phyloP scores from a whole-genome alignment of 2,329 filamentous ascomycete genomes.

The Diaporthe citri region DNA sequence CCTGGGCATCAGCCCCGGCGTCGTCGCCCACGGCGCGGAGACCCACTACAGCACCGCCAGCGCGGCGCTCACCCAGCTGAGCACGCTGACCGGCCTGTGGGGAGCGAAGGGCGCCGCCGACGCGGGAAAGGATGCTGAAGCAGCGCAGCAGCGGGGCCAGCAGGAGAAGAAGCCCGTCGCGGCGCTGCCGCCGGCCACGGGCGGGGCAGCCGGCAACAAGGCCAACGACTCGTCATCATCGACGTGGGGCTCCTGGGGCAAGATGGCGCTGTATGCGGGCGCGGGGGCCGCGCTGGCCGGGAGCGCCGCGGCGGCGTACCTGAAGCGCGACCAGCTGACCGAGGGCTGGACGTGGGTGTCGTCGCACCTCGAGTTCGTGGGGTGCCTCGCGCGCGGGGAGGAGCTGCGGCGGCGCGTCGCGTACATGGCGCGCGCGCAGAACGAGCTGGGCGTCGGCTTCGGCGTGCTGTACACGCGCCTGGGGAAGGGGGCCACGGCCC shows the following conservation, averaged over 20 bases:
- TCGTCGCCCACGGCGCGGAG: slow-evolving; percentile 89
- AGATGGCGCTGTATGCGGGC: slow-evolving; percentile 86
- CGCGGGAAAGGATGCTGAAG: neutral
- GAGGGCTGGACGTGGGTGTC: slow-evolving; percentile 85
- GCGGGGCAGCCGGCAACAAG: slow-evolving; percentile 38
- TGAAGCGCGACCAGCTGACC: slow-evolving; percentile 83
- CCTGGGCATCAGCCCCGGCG: slow-evolving; percentile 82
- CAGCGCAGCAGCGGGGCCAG: slow-evolving; percentile 36
- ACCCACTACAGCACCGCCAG: slow-evolving; percentile 83
- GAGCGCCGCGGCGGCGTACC: slow-evolving; percentile 86
- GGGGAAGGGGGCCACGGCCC: slow-evolving; percentile 73
- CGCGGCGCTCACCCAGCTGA: slow-evolving; percentile 75
- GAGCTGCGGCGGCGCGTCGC: slow-evolving; percentile 82
- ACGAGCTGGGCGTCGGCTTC: slow-evolving; percentile 79
- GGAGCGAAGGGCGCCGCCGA: slow-evolving; percentile 49
- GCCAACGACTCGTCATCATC: slow-evolving; percentile 27
- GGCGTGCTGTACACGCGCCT: slow-evolving; percentile 90
- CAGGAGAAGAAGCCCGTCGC: slow-evolving; percentile 51
- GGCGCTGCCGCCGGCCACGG: slow-evolving; percentile 52
- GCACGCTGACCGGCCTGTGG: slow-evolving; percentile 77
- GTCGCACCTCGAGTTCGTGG: slow-evolving; percentile 93
- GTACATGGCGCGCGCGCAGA: slow-evolving; percentile 74
- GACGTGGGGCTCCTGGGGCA: slow-evolving; percentile 85
- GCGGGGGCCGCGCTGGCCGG: slow-evolving; percentile 86
- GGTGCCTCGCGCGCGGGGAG: slow-evolving; percentile 85